phyloP scores from a whole-genome alignment of 2,329 filamentous ascomycete genomes.

The Colletotrichum sojae region DNA sequence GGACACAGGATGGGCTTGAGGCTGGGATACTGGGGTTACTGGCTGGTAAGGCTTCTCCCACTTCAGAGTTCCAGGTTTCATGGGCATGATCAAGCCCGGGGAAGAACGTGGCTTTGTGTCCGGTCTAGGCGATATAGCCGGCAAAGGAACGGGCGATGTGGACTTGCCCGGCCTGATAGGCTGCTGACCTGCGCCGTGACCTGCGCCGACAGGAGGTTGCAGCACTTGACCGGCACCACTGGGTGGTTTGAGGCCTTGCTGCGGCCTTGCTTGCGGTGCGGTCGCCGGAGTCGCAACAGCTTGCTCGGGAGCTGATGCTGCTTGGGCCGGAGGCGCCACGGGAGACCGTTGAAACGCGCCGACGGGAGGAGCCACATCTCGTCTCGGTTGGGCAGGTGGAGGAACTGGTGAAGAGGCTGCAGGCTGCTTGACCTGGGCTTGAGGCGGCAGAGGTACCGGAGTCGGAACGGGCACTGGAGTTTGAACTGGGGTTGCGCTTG shows the following conservation, averaged over 20 bases:
- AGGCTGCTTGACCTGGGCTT: constrained; percentile 21
- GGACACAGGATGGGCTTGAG: constrained; percentile 43
- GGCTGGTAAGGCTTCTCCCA: constrained; percentile 61
- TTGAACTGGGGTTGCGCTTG: constrained; percentile 44
- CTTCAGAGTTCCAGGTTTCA: constrained; percentile 50
- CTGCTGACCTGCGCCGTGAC: constrained; percentile 51
- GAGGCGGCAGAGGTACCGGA: constrained; percentile 31
- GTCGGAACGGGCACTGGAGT: constrained; percentile 38
- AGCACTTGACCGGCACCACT: constrained; percentile 51
- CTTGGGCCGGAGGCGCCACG: constrained; percentile 25
- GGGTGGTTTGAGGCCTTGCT: constrained; percentile 51
- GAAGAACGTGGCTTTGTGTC: constrained; percentile 52
- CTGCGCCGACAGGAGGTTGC: constrained; percentile 53
- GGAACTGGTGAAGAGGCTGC: constrained; percentile 1
- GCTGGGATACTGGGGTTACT: constrained; percentile 46
- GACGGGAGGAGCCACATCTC: constrained; percentile 29
- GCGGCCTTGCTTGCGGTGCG: constrained; percentile 48
- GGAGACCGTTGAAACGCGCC: constrained; percentile 33
- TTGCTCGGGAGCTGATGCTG: constrained; percentile 1
- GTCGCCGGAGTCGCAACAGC: constrained; percentile 39
- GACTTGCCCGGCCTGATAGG: constrained; percentile 44
- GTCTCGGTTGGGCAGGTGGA: constrained; percentile 13
- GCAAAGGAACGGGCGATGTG: constrained; percentile 42
- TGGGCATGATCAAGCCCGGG: constrained; percentile 43
- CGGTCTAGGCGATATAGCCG: constrained; percentile 52